Base-by-base conservation (phyloP, 2,329 filamentous ascomycete species). In the Cytospora mali region DNA sequence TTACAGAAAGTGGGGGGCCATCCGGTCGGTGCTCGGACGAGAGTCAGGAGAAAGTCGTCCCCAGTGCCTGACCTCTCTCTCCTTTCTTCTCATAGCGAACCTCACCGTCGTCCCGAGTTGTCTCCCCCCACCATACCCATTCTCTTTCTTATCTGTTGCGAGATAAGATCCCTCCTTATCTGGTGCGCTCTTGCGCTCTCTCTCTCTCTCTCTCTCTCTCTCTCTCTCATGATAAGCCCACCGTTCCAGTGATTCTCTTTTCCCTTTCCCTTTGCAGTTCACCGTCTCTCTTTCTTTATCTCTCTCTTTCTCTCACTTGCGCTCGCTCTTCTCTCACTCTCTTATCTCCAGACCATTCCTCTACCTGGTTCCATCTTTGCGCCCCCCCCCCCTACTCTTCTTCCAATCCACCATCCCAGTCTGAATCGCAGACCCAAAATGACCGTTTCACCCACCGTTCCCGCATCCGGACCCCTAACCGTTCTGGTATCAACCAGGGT, bases 401-500 rank as follows among this genome's bases (percentile, higher is more conserved):
- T n/a, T n/a, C n/a, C n/a, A n/a, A n/a, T n/a, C n/a, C 52, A 27
- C 42, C 33, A 21, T 25, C 21, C 49, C n/a, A 31, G 21, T 11
- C 62, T 58, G 54, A 53, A 53, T 16, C 55, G 48, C 25, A 46
- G n/a, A 23, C 58, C 51, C 66, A 65, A 62, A 61, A 78, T 79
- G 75, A 71, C 73, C 46, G 71, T 69, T 52, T 52, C 64, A 16
- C 62, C 68, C 67, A 39, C 63, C 61, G 61, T 68, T n/a, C 66
- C 70, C 64, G 65, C 70, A 23, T 14, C 61, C 4, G 76, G 73
- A 51, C 73, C 77, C 49, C 71, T 93, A 70, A 88, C 86, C 50
- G 91, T 97, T 63, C 83, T 98, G 62, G 90, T 90, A 62, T 98
- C 95, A 1, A 90, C 89, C 28, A 86, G 93, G 70, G 91, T 91